Evolutionary conservation across 2,329 filamentous ascomycete genomes (phyloP), one percentile per base, ranked within the genome.

Genomic region (Talaromyces sp.): DNA sequence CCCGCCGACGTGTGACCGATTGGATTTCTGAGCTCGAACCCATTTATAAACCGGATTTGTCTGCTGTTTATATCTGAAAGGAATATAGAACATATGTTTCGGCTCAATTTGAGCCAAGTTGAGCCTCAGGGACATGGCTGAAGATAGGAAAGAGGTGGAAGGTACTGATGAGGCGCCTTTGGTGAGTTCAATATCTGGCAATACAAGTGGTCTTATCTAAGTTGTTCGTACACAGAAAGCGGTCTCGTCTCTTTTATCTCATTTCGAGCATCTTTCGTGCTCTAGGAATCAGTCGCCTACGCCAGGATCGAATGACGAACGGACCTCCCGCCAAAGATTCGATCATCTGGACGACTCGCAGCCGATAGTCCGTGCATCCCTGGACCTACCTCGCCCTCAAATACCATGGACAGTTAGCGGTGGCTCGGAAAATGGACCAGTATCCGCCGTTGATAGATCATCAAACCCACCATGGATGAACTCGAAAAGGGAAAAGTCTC

Each of bases 231-330:
- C 68, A 59, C 68, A 81, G 78, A 79, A 76, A 73, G 80, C 81
- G 3, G 81, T 83, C 5, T 83, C 81, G 22, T 82, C 81, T 35
- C 73, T 83, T 22, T 73, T 80, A 54, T 82, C 81, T 35, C 80
- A 82, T 67, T 83, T 83, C 63, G 81, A 83, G 66, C 78, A 78
- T 33, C 76, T 83, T n/a, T 74, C 80, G 45, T 74, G 77, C 66
- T 69, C 72, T 64, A 59, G 25, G 15, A 60, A 62, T 15, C 39
- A 39, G 37, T 17, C 63, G 17, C 37, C 59, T 39, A 58, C 49
- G 11, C 39, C 60, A 15, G 60, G 60, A 47, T 35, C 52, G n/a
- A 61, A 58, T 33, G 41, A 50, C 37, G 64, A 62, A 37, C 52
- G 61, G 39, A 39, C 33, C 27, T 35, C 45, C 22, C 59, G 59